Percentiles rank a stretch among this genome's conserved stretches.
Conservation (phyloP, 371 early-diverging fungal species). For the Agmasoma carcini region DNA sequence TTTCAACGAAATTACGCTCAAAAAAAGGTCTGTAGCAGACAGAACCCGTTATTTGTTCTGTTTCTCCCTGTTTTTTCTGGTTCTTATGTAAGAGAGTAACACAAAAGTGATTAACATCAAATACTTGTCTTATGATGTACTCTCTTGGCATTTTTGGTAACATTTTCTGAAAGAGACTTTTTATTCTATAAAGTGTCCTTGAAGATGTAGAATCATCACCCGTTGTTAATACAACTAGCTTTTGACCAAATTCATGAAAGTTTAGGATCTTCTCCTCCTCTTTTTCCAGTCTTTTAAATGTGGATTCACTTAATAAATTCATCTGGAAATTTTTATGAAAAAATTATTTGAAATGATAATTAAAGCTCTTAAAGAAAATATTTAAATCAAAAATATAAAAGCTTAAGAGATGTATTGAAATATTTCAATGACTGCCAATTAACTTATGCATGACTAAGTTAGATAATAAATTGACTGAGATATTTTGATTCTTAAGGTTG, state of each 20-base stretch:
- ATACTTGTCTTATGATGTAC: slow-evolving; percentile 85
- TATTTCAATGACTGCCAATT: background rate
- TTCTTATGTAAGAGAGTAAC: slow-evolving; percentile 29
- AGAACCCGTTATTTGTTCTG: slow-evolving; percentile 81
- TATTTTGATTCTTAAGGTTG: background rate
- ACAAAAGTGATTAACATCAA: slow-evolving; percentile 60
- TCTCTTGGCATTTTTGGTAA: slow-evolving; percentile 98
- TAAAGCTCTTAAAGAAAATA: background rate
- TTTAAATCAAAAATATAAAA: background rate
- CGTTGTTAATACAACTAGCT: slow-evolving; percentile 11
- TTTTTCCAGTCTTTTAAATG: background rate
- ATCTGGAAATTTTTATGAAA: too few species aligned
- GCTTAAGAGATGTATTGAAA: background rate
- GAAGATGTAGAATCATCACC: slow-evolving; percentile 1
- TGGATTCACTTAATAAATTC: too few species aligned
- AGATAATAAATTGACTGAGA: background rate
- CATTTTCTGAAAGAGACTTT: slow-evolving; percentile 86
- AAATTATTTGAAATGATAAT: background rate
- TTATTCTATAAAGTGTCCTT: slow-evolving; percentile 63
- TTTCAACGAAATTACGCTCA: slow-evolving; percentile 77
- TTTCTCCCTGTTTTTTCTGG: slow-evolving; percentile 37
- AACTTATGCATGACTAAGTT: background rate
- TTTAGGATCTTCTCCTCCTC: slow-evolving; percentile 9
- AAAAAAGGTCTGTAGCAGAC: slow-evolving; percentile 83
- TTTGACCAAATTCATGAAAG: slow-evolving; percentile 11